A percentile compares a stretch with the other conserved stretches of the same genome.
Evolutionary conservation across 2,329 filamentous ascomycete genomes (phyloP).

Genomic region (Pestalotiopsis sp.): DNA sequence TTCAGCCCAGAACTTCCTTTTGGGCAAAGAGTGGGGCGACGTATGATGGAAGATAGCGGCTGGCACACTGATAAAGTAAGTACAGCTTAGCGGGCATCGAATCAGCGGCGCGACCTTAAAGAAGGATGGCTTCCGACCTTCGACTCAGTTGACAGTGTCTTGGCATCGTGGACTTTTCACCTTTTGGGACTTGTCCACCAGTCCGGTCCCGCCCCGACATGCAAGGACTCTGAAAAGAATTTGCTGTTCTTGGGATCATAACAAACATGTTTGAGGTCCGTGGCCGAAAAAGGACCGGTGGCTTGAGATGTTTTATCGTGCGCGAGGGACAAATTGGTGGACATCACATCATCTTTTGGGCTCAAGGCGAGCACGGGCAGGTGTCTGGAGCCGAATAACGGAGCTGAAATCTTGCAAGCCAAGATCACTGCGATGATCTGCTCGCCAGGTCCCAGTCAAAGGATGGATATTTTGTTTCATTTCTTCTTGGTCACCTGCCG

Average conservation of each 20-base stretch:
- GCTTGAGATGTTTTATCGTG: neutral
- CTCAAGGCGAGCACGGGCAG: neutral
- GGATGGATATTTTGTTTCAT: no score
- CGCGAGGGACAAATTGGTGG: neutral
- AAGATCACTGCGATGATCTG: neutral
- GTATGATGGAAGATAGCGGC: neutral
- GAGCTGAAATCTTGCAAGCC: neutral
- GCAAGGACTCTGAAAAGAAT: neutral
- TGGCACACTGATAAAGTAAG: neutral
- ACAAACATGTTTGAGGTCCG: neutral
- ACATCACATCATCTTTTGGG: neutral
- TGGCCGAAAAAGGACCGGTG: slow-evolving; percentile 2
- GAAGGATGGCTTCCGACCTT: neutral
- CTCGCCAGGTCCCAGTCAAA: neutral
- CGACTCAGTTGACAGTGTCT: neutral
- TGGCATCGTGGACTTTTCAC: neutral
- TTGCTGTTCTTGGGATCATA: neutral
- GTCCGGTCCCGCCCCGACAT: slow-evolving; percentile 2
- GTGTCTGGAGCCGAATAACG: neutral
- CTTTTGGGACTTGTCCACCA: neutral
- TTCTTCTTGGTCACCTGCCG: no score
- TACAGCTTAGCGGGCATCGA: neutral
- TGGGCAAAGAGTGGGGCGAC: neutral
- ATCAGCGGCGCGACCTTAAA: neutral
- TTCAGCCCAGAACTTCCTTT: neutral